Base-by-base conservation (phyloP, 805 yeast genomes). In the Brettanomyces bruxellensis region DNA sequence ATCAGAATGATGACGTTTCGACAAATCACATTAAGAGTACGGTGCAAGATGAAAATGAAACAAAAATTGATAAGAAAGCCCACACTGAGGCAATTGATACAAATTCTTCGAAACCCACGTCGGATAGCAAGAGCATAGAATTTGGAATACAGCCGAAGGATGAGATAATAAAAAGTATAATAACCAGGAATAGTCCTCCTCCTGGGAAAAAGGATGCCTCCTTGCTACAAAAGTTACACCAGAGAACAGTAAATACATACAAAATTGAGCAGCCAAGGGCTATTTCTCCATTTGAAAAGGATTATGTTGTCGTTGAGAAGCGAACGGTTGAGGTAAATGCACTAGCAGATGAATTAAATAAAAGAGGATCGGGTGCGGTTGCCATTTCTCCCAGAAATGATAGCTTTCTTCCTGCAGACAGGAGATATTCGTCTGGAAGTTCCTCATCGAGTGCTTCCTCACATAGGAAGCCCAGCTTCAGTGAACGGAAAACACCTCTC, bases 281-380 rank as follows among this genome's bases (percentile, higher is more conserved):
- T 7, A 14, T 75, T 25, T 67, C 81, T 47, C 11, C 32, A 9
- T 28, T 28, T 28, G 96, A 88, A 55, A 81, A 79, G 53, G 97
- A 89, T 57, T 91, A 91, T 56, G 98, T 91, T 34, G 95, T 91
- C 37, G 90, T 91, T 28, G 98, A 91, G 62, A 93, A 91, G 62
- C 76, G 95, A 43, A 87, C 93, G 0, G 97, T 91, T 3, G 98
- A 93, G 60, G 95, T 91, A 7, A 91, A 91, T 67, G 91, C 95
- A 2, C 71, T 93, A 47, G 99, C 99, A 3, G 98, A 91, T 63
- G 96, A 90, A 61, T 68, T 91, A 44, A 81, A 81, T 3, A 81
- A 81, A 34, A 61, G 60, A 0, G 61, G 66, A 1, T 42, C 73
- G 5, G 71, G 73, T 32, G 81, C 76, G 1, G 71, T 69, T 49